Evolutionary conservation across 371 early-diverging fungal genomes (phyloP).

Genomic region (Mortierella sp.): DNA sequence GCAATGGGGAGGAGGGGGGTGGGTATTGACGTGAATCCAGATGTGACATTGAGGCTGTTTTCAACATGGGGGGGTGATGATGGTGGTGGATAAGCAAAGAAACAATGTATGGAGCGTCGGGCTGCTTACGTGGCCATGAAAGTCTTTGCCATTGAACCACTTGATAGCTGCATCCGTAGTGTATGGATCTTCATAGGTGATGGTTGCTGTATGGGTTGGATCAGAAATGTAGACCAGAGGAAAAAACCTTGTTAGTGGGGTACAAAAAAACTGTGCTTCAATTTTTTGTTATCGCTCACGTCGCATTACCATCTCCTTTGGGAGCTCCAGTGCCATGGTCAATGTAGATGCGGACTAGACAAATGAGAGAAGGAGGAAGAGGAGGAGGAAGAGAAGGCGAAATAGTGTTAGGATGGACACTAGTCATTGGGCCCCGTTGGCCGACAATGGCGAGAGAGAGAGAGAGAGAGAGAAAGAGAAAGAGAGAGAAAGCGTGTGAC

Average conservation of each 20-base stretch:
- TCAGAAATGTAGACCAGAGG: too few species aligned
- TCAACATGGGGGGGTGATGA: neutral
- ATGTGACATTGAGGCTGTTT: neutral
- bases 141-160: slow-evolving; percentile 72
- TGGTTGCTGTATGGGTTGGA: slow-evolving; percentile 64
- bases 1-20: slow-evolving; percentile 56
- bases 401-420: neutral
- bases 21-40: too few species aligned
- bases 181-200: slow-evolving; percentile 78
- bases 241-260: too few species aligned
- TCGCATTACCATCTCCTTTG: slow-evolving; percentile 75
- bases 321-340: slow-evolving; percentile 69
- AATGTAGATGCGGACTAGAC: slow-evolving; percentile 73
- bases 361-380: neutral
- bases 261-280: too few species aligned
- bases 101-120: neutral
- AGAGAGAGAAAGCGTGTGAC: too few species aligned
- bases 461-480: too few species aligned
- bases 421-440: too few species aligned
- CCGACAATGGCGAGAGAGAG: too few species aligned
- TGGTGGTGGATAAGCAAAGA: neutral
- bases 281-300: neutral
- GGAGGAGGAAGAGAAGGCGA: too few species aligned
- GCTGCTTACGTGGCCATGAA: slow-evolving; percentile 45
- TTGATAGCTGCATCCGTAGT: slow-evolving; percentile 77